Conservation (phyloP, 139 green algal species). For the Nannochloris sp. region DNA sequence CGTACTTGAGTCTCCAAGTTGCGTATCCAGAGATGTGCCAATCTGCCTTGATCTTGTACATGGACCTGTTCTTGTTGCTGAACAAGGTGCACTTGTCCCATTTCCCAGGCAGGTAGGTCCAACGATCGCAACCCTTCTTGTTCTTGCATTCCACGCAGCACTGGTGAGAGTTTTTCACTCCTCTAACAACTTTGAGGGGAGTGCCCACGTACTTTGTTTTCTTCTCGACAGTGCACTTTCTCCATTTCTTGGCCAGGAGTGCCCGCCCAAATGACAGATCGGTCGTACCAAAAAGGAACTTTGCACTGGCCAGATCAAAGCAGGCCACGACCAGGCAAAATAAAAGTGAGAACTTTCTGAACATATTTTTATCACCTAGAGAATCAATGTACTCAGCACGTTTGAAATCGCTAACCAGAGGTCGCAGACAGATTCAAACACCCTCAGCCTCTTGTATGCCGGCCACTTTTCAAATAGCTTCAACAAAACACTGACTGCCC, state of each 20-base stretch:
- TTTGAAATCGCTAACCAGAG: no score
- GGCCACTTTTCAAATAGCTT: no score
- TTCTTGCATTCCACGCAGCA: background rate
- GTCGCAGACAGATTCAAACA: no score
- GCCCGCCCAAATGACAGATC: background rate
- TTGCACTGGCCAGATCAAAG: no score
- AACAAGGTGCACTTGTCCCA: background rate
- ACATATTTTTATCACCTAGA: no score
- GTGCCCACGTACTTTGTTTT: background rate
- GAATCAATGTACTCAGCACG: no score
- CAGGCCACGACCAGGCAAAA: no score
- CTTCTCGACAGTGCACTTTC: background rate
- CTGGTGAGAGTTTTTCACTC: background rate
- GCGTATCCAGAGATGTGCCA: background rate
- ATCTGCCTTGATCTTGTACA: background rate
- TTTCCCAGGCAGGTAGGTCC: background rate
- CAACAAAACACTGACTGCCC: no score
- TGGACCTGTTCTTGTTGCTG: background rate
- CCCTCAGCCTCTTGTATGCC: no score
- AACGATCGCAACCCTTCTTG: background rate
- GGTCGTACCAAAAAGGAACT: background rate
- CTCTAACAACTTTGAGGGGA: background rate
- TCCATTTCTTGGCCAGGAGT: background rate
- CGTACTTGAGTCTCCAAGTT: slow-evolving; percentile 1
- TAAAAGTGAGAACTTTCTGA: no score